Percentiles rank a stretch among this genome's conserved stretches.
Conservation (phyloP, 768 basidiomycete genomes). For the Trametes elegans region DNA sequence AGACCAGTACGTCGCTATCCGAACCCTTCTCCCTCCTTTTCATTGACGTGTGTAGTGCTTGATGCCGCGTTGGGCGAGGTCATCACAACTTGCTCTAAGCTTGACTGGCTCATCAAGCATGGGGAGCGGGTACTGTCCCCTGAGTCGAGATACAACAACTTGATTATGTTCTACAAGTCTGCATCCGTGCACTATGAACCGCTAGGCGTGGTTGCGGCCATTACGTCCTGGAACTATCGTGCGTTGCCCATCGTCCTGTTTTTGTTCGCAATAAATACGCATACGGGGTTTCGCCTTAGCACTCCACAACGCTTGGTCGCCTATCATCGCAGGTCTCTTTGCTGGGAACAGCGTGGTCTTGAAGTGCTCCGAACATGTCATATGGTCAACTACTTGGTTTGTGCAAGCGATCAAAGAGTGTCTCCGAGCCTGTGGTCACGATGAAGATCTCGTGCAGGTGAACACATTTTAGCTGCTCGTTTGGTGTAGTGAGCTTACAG, state of each 20-base stretch:
- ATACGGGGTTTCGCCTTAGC: conserved; percentile 45
- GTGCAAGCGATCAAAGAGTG: conserved; percentile 75
- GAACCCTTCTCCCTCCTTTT: not conserved
- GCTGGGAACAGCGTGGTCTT: conserved; percentile 87
- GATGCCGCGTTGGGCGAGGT: conserved; percentile 96
- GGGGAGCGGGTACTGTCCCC: conserved; percentile 78
- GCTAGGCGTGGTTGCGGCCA: conserved; percentile 86
- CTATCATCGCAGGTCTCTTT: conserved; percentile 88
- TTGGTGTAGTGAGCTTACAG: not conserved
- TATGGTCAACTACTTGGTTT: conserved; percentile 89
- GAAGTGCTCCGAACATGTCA: conserved; percentile 90
- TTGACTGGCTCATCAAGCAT: conserved; percentile 87
- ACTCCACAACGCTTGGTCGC: conserved; percentile 91
- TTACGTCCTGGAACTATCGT: conserved; percentile 98
- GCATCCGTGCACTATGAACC: conserved; percentile 86
- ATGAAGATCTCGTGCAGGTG: conserved; percentile 85
- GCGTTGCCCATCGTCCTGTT: conserved; percentile 25
- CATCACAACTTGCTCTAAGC: conserved; percentile 89
- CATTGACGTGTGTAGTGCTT: conserved; percentile 54
- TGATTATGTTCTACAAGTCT: conserved; percentile 73
- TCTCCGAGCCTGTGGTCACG: conserved; percentile 77
- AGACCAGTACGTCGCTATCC: conserved; percentile 78
- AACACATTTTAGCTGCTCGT: conserved; percentile 7
- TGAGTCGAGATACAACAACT: conserved; percentile 63
- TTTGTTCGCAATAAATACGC: not conserved